Evolutionary conservation across 352 stramenopile genomes (phyloP), one percentile per base, ranked within the genome.

Genomic region (Pythium utonaiense): DNA sequence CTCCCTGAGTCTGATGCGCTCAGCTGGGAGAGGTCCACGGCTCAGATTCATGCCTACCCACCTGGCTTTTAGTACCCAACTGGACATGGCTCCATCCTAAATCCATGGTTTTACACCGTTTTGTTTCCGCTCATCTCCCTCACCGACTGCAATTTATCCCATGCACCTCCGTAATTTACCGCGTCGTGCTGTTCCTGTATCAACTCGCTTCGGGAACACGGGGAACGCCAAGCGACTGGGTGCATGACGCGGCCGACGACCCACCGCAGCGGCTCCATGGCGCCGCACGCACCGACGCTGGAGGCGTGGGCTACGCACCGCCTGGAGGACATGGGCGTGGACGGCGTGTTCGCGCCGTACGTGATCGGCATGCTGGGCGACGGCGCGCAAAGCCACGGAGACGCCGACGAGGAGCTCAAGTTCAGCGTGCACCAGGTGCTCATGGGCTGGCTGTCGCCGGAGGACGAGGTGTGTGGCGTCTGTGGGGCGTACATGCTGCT

Each of bases 281-380:
- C 38, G 50, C 21, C 53, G 31, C 24, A 24, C n/a, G 25, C 63
- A 69, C 64, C 30, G 31, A 41, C 57, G 69, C 71, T 95, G 17
- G 77, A 89, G 60, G 66, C 67, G 40, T 95, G 85, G 85, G 76
- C 85, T 30, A 83, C 70, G 14, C 58, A 73, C 66, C 79, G 71
- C 44, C 70, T 95, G 36, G 78, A 89, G 55, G 74, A 61, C 36
- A 71, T 95, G 40, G 81, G 83, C 30, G 85, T 95, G 4, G 85
- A 95, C 66, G 75, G 79, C 41, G 83, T 92, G 40, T 95, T 95
- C 57, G 85, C 85, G 19, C 85, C 81, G 19, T 95, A 93, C 62
- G 77, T 95, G 21, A 78, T 93, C 33, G 80, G 75, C 21, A 95
- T 95, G 81, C 57, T 93, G 41, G 55, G 68, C 45, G 62, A 69